Evolutionary conservation across 495 filamentous ascomycete species (phyloP), one percentile per base, ranked within the genome.

Genomic region (Talaromyces stipitatus): DNA sequence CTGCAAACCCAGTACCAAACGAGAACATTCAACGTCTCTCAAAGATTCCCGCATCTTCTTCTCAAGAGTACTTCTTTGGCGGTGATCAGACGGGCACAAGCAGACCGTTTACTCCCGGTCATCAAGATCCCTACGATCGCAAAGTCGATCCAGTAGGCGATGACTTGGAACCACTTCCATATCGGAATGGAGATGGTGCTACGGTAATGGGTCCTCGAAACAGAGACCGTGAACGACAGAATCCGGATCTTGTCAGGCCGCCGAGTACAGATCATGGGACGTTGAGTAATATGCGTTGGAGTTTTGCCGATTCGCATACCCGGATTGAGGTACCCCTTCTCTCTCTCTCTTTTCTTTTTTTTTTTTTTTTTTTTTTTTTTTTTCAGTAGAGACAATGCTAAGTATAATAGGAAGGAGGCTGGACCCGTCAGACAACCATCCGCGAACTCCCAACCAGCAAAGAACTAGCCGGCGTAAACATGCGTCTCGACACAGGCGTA

Each of bases 331-430:
- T 82, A 48, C 0, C 43, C 43, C 18, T 8, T 41, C n/a, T n/a
- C n/a, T n/a, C n/a, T n/a, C n/a, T 41, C n/a, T 18, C 16, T 41
- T 16, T 16, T 41, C 16, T n/a, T n/a, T n/a, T n/a, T n/a, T n/a
- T n/a, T n/a, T n/a, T n/a, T n/a, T n/a, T n/a, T n/a, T n/a, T n/a
- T n/a, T n/a, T n/a, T n/a, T n/a, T n/a, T n/a, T n/a, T n/a, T n/a
- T n/a, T n/a, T n/a, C n/a, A n/a, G n/a, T n/a, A n/a, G n/a, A n/a
- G n/a, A n/a, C n/a, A n/a, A n/a, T n/a, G n/a, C n/a, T n/a, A n/a
- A n/a, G n/a, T n/a, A n/a, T n/a, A n/a, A n/a, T n/a, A n/a, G 78
- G 84, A 87, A 66, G 82, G 82, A 27, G 83, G 84, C 58, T 87
- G 85, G 85, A 83, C 85, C 1, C 77, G 85, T 0, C 83, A 86